Evolutionary conservation across 169 alveolate species (phyloP).

Genomic region (Plasmodium sp.): DNA sequence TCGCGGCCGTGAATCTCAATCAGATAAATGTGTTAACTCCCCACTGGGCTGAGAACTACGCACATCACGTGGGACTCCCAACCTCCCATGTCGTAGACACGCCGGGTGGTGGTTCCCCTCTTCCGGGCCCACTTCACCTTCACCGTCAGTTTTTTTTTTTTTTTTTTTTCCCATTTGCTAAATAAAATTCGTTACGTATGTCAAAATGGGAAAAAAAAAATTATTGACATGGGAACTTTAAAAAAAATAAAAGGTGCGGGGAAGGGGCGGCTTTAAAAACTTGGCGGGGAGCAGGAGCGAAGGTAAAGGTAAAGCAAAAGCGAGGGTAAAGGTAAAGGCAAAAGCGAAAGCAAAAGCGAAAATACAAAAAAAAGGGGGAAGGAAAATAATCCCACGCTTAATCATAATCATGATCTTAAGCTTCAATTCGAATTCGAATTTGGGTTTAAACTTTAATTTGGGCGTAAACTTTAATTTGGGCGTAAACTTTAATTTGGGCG

Average conservation of each 20-base stretch:
- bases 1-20: not conserved
- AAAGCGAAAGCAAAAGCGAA: not conserved
- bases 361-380: not conserved
- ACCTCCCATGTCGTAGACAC: not conserved
- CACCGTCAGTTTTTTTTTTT: not conserved
- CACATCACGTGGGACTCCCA: not conserved
- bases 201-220: not conserved
- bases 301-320: not conserved
- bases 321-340: not conserved
- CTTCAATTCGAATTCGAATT: not conserved
- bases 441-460: not conserved
- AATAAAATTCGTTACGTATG: not conserved
- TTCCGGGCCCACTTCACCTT: not conserved
- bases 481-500: no score
- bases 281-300: not conserved
- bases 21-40: not conserved
- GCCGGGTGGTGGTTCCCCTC: not conserved
- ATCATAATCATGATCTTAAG: no score
- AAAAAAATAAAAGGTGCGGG: not conserved
- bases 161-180: not conserved
- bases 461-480: no score
- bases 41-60: not conserved
- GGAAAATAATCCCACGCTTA: not conserved
- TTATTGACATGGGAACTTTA: not conserved
- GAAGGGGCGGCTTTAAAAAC: not conserved